phyloP scores from a whole-genome alignment of 257 asterid genomes.

The Nicotiana tabacum region DNA sequence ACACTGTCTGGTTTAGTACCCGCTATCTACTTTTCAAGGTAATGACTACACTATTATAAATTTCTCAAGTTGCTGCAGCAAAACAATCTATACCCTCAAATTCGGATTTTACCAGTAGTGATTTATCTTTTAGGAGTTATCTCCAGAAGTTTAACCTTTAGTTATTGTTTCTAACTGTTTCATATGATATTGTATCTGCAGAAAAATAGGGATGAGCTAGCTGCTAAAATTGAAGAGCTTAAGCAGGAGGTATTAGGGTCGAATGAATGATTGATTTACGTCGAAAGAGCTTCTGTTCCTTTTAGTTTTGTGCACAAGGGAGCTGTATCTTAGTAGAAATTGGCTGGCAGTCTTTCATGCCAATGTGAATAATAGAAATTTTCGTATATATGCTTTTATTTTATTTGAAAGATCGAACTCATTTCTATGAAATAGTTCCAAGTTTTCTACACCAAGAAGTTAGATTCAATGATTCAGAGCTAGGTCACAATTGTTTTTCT shows the following conservation, averaged over 20 bases:
- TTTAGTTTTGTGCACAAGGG: not conserved
- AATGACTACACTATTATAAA: not conserved
- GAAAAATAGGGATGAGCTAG: slow-evolving; percentile 62
- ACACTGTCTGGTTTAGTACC: slow-evolving; percentile 66
- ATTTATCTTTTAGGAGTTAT: not conserved
- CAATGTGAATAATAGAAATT: not conserved
- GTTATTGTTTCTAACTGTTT: not conserved
- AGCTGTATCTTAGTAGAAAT: not conserved
- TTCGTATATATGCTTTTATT: not conserved
- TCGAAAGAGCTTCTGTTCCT: not conserved
- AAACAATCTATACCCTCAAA: not conserved
- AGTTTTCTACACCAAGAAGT: not conserved
- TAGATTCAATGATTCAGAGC: too few relatives aligned
- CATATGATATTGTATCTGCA: slow-evolving; percentile 29
- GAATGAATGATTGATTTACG: slow-evolving; percentile 22
- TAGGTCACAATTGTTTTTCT: too few relatives aligned
- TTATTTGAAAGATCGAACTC: not conserved
- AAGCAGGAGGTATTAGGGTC: slow-evolving; percentile 64
- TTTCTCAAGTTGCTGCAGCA: not conserved
- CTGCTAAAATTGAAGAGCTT: slow-evolving; percentile 48
- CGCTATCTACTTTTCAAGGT: slow-evolving; percentile 83
- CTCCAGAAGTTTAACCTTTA: not conserved
- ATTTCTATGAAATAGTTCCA: not conserved
- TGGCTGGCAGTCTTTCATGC: not conserved
- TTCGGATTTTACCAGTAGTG: not conserved